Conservation (phyloP, 805 yeast genomes). For the Wickerhamiella vanderwaltii region DNA sequence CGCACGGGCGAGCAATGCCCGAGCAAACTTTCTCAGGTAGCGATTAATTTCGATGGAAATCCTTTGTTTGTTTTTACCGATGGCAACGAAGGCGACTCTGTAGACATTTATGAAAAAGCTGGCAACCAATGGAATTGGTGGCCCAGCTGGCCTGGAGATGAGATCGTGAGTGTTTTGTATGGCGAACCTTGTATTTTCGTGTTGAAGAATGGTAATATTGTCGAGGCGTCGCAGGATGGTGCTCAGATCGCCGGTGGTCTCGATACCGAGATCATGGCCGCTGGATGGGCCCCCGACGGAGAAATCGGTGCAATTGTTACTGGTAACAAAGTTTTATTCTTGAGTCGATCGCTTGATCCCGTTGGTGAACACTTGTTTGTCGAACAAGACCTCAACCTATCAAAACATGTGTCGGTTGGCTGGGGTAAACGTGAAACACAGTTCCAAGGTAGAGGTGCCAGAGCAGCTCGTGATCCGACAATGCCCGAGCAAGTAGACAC, state of each 20-base stretch:
- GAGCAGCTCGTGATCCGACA: conserved; percentile 71
- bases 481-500: conserved; percentile 58
- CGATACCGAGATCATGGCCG: conserved; percentile 60
- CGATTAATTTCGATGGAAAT: conserved; percentile 10
- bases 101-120: not conserved
- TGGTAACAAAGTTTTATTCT: conserved; percentile 33
- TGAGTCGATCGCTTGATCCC: conserved; percentile 71
- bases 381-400: conserved; percentile 50
- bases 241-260: conserved; percentile 75
- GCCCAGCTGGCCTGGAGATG: conserved; percentile 12
- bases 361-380: conserved; percentile 50
- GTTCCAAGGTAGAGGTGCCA: conserved; percentile 86
- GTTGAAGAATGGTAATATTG: conserved; percentile 63
- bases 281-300: conserved; percentile 85
- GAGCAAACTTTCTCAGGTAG: conserved; percentile 4
- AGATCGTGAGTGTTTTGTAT: conserved; percentile 37
- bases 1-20: conserved; percentile 12
- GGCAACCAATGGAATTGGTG: conserved; percentile 10
- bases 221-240: conserved; percentile 37
- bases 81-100: conserved; percentile 5
- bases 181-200: conserved; percentile 53
- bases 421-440: conserved; percentile 98
- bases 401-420: conserved; percentile 88
- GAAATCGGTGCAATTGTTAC: conserved; percentile 69
- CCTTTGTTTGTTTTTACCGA: conserved; percentile 9